Percentiles rank a stretch among this genome's conserved stretches.
Evolutionary conservation across 192 early-diverging fungal species (phyloP).

Genomic region (Umbelopsis sp.): DNA sequence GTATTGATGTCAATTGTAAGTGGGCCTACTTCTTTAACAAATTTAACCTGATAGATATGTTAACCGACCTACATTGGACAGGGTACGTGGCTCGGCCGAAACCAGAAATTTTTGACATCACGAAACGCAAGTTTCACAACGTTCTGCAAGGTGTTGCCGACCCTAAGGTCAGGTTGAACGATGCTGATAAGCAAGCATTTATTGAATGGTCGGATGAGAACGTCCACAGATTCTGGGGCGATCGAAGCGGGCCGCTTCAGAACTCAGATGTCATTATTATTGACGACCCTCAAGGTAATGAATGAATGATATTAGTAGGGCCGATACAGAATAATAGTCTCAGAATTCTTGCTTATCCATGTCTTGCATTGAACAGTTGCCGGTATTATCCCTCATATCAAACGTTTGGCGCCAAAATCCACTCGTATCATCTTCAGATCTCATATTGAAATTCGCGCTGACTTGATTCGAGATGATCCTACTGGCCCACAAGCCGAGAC

Average conservation of each 20-base stretch:
- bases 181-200: slow-evolving; percentile 69
- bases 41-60: not conserved
- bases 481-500: slow-evolving; percentile 70
- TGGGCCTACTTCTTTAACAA: not conserved
- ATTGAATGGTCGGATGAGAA: slow-evolving; percentile 68
- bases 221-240: slow-evolving; percentile 75
- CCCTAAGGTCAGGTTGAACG: slow-evolving; percentile 46
- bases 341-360: slow-evolving; percentile 10
- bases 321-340: not conserved
- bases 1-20: slow-evolving; percentile 67
- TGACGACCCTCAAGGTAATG: slow-evolving; percentile 79
- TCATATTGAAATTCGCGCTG: slow-evolving; percentile 83
- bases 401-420: slow-evolving; percentile 59
- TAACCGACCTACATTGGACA: slow-evolving; percentile 22
- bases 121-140: slow-evolving; percentile 89
- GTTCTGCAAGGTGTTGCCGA: slow-evolving; percentile 81
- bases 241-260: slow-evolving; percentile 65
- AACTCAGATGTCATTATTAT: slow-evolving; percentile 83
- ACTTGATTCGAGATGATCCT: slow-evolving; percentile 60
- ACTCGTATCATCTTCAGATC: slow-evolving; percentile 80
- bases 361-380: slow-evolving; percentile 45
- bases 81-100: slow-evolving; percentile 83
- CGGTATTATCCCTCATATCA: slow-evolving; percentile 82
- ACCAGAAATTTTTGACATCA: slow-evolving; percentile 85
- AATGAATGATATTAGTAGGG: too few relatives aligned